Conservation (phyloP, 176 grass and related monocot genomes). For the Rhynchospora pubera region DNA sequence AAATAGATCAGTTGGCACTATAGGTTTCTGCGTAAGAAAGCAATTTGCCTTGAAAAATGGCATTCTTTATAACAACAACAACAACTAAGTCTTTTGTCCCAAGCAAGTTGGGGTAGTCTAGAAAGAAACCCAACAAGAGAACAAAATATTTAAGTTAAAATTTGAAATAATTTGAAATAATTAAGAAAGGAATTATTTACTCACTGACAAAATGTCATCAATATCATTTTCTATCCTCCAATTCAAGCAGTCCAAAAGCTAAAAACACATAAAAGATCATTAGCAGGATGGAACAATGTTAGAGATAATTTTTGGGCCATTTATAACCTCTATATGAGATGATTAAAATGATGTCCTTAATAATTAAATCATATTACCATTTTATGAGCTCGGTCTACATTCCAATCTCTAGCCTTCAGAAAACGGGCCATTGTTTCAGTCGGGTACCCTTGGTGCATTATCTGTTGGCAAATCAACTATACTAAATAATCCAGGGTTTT, state of each 20-base stretch:
- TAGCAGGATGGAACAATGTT: slow-evolving; percentile 6
- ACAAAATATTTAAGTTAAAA: not conserved
- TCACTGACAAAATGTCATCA: slow-evolving; percentile 66
- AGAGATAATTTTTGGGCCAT: slow-evolving; percentile 7
- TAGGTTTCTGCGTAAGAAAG: slow-evolving; percentile 54
- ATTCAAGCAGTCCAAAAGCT: slow-evolving; percentile 80
- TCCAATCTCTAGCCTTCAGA: slow-evolving; percentile 75
- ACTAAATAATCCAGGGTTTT: not conserved
- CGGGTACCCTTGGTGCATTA: slow-evolving; percentile 59
- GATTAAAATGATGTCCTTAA: not conserved
- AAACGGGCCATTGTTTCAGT: slow-evolving; percentile 55
- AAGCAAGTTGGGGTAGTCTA: too few species aligned
- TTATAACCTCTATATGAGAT: slow-evolving; percentile 3
- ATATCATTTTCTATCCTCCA: slow-evolving; percentile 92
- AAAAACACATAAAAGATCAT: slow-evolving; percentile 23
- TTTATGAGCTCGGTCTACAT: slow-evolving; percentile 51
- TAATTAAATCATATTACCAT: slow-evolving; percentile 37
- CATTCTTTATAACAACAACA: too few species aligned
- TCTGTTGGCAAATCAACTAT: slow-evolving; percentile 31
- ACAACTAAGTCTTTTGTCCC: too few species aligned
- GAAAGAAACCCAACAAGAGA: too few species aligned
- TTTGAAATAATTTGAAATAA: not conserved
- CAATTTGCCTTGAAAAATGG: not conserved
- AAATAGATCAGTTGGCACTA: slow-evolving; percentile 54
- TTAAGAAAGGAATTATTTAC: slow-evolving; percentile 10